Conservation (phyloP, 805 yeast species). For the Zygoascus tannicola region DNA sequence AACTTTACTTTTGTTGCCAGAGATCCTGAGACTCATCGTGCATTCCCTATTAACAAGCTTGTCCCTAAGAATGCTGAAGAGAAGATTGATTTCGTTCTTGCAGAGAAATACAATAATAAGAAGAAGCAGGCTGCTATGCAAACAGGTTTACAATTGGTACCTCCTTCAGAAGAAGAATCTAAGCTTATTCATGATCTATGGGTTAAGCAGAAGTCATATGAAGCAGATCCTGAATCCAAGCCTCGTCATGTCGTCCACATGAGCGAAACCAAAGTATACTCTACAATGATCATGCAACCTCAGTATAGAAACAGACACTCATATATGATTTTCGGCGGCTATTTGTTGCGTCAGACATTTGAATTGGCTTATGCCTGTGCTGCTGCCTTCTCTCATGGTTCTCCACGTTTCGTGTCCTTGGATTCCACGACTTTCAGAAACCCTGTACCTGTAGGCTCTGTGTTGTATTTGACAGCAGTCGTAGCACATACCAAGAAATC, state of each 20-base stretch:
- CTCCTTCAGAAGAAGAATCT: conserved; percentile 65
- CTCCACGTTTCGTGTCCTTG: conserved; percentile 81
- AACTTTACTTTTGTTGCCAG: conserved; percentile 94
- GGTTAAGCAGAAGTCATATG: conserved; percentile 31
- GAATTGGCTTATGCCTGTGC: conserved; percentile 91
- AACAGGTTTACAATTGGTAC: conserved; percentile 49
- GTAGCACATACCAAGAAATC: conserved; percentile 83
- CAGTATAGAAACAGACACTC: conserved; percentile 93
- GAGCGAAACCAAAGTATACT: conserved; percentile 60
- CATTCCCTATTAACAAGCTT: conserved; percentile 76
- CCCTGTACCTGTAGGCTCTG: conserved; percentile 94
- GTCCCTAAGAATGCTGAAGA: conserved; percentile 68
- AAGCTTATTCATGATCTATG: conserved; percentile 69
- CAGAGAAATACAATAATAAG: conserved; percentile 81
- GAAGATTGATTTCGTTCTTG: conserved; percentile 76
- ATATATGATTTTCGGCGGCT: conserved; percentile 93
- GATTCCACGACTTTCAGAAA: conserved; percentile 88
- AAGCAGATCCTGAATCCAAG: conserved; percentile 24
- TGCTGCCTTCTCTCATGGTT: conserved; percentile 75
- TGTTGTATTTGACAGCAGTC: conserved; percentile 69
- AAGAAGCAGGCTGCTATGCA: conserved; percentile 70
- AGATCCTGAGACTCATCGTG: conserved; percentile 83
- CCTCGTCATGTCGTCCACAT: conserved; percentile 52
- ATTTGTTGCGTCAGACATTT: conserved; percentile 81
- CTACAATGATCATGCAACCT: conserved; percentile 90